A percentile compares a stretch with the other conserved stretches of the same genome.
Conservation (phyloP, 768 basidiomycete genomes). For the Ramaria rubella region DNA sequence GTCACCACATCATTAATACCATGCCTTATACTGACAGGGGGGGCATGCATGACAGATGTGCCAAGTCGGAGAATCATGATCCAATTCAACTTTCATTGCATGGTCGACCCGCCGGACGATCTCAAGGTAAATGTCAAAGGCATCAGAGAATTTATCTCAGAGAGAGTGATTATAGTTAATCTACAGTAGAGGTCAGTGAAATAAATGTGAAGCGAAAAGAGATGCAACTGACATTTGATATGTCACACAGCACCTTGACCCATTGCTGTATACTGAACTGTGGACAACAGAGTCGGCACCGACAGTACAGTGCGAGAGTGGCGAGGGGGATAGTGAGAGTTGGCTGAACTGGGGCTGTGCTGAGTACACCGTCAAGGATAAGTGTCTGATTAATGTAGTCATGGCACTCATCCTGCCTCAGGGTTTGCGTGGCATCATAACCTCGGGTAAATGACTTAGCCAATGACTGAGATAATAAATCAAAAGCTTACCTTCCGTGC, state of each 20-base stretch:
- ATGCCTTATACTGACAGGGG: no score
- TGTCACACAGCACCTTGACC: conserved; percentile 23
- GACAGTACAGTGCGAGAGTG: not conserved
- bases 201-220: not conserved
- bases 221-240: conserved; percentile 18
- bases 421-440: not conserved
- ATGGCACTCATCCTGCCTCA: not conserved
- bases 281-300: not conserved
- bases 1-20: no score
- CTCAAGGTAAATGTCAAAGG: not conserved
- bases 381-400: conserved; percentile 2
- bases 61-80: no score
- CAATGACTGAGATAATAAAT: not conserved
- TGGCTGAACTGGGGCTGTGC: not conserved
- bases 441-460: not conserved
- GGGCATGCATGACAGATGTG: no score
- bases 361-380: not conserved
- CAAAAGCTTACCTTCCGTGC: not conserved
- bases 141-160: not conserved
- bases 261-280: conserved; percentile 11
- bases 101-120: not conserved
- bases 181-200: not conserved
- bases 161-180: not conserved
- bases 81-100: not conserved
- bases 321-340: not conserved